Percentiles rank a stretch among this genome's conserved stretches.
Evolutionary conservation across 2,329 filamentous ascomycete species (phyloP).

Genomic region (Talaromyces sp.): DNA sequence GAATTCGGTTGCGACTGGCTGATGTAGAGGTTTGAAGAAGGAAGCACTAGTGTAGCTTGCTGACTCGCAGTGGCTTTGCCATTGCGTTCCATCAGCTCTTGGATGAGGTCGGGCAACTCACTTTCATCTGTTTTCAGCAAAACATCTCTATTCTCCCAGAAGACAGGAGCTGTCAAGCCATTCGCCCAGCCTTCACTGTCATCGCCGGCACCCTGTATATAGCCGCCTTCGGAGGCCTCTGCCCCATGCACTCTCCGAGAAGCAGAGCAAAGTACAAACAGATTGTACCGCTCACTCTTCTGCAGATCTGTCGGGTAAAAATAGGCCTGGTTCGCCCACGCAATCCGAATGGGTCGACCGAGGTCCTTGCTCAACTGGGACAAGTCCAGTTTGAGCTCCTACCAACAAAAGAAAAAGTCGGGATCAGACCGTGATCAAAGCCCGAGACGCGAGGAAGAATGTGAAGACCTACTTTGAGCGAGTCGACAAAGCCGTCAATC

Average conservation of each 20-base stretch:
- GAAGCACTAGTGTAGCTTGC: slow-evolving; percentile 29
- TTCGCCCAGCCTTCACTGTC: slow-evolving; percentile 90
- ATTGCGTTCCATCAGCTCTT: slow-evolving; percentile 33
- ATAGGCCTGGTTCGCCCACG: slow-evolving; percentile 73
- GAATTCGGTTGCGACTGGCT: slow-evolving; percentile 24
- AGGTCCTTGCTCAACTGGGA: slow-evolving; percentile 51
- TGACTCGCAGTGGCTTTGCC: slow-evolving; percentile 10
- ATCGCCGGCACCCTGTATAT: slow-evolving; percentile 92
- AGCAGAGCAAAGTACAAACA: slow-evolving; percentile 79
- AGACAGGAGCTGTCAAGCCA: slow-evolving; percentile 70
- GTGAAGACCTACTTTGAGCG: slow-evolving; percentile 37
- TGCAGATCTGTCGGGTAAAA: slow-evolving; percentile 42
- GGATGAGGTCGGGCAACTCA: slow-evolving; percentile 53
- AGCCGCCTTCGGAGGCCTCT: slow-evolving; percentile 66
- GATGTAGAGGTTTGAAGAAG: slow-evolving; percentile 33
- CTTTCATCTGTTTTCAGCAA: slow-evolving; percentile 63
- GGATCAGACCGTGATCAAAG: not conserved
- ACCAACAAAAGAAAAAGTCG: slow-evolving; percentile 35
- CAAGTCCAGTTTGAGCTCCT: slow-evolving; percentile 59
- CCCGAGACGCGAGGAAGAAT: not conserved
- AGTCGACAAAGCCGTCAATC: slow-evolving; percentile 52
- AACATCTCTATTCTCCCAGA: slow-evolving; percentile 64
- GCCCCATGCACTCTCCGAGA: slow-evolving; percentile 66
- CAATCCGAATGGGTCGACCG: slow-evolving; percentile 66
- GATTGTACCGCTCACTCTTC: slow-evolving; percentile 54